phyloP scores from a whole-genome alignment of 2,329 filamentous ascomycete genomes.

The Cladosporium sp. region DNA sequence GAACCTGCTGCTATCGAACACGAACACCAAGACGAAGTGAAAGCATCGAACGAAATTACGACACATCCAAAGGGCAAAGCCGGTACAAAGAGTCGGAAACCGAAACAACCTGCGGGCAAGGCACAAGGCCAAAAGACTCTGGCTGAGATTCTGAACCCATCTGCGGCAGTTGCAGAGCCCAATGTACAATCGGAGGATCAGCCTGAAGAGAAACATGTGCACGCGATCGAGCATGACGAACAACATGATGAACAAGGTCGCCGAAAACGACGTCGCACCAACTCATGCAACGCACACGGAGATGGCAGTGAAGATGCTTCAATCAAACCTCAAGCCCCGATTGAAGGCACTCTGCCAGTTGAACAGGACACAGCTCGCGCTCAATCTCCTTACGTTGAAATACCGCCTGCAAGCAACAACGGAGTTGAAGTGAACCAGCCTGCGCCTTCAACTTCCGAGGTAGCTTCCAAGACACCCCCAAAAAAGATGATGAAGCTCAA shows the following conservation, averaged over 20 bases:
- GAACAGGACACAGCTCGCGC: not conserved
- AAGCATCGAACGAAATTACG: conserved; percentile 15
- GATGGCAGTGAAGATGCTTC: not conserved
- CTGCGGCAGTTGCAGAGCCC: not conserved
- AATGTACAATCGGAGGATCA: not conserved
- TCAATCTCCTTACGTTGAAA: not conserved
- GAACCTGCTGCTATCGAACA: not conserved
- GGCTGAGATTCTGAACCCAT: conserved; percentile 22
- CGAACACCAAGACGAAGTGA: conserved; percentile 15
- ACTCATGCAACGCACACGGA: conserved; percentile 17
- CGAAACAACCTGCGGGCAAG: conserved; percentile 10
- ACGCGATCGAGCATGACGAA: conserved; percentile 24
- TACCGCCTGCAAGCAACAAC: conserved; percentile 13
- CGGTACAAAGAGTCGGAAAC: not conserved
- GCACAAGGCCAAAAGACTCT: conserved; percentile 25
- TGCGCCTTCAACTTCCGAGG: conserved; percentile 12
- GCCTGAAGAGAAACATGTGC: not conserved
- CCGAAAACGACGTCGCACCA: conserved; percentile 37
- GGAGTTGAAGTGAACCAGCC: not conserved
- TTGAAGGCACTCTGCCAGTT: not conserved
- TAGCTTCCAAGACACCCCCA: conserved; percentile 22
- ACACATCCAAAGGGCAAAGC: conserved; percentile 11
- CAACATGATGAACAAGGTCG: conserved; percentile 28
- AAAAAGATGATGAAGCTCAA: conserved; percentile 38
- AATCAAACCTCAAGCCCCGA: not conserved